These are phyloP conservation scores for Alternaria arborescens DNA, from an alignment of 2,329 filamentous ascomycete species.

Conservation along the genomic window DNA sequence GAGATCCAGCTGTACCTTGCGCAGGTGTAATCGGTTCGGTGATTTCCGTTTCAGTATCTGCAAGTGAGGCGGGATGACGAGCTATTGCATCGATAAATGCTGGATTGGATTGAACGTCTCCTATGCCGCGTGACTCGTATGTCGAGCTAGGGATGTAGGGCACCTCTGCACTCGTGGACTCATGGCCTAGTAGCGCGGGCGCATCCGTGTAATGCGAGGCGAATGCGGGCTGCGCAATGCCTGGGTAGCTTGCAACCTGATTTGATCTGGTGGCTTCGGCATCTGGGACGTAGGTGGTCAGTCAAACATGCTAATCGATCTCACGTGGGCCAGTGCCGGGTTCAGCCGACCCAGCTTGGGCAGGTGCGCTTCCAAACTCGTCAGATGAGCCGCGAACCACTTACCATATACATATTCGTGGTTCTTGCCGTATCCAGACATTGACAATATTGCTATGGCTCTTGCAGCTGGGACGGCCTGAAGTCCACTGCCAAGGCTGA, in stretches of 20 bases:
- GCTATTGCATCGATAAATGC: slow-evolving; percentile 65
- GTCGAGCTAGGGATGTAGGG: slow-evolving; percentile 57
- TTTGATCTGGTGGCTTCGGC: slow-evolving; percentile 69
- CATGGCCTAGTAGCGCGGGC: slow-evolving; percentile 61
- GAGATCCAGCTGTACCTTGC: slow-evolving; percentile 73
- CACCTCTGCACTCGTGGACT: slow-evolving; percentile 55
- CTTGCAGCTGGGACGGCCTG: slow-evolving; percentile 53
- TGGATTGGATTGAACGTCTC: slow-evolving; percentile 58
- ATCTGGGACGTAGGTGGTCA: slow-evolving; percentile 60
- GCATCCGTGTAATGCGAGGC: slow-evolving; percentile 59
- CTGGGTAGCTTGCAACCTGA: slow-evolving; percentile 61
- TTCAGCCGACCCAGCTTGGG: slow-evolving; percentile 47
- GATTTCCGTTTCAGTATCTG: slow-evolving; percentile 63
- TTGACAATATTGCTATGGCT: slow-evolving; percentile 67
- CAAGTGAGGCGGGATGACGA: slow-evolving; percentile 61
- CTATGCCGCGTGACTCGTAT: slow-evolving; percentile 58
- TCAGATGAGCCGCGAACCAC: slow-evolving; percentile 60
- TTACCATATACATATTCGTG: slow-evolving; percentile 83
- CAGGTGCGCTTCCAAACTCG: slow-evolving; percentile 45
- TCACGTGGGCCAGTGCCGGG: slow-evolving; percentile 50
- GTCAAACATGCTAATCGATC: slow-evolving; percentile 50
- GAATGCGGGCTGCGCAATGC: slow-evolving; percentile 60
- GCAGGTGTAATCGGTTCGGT: slow-evolving; percentile 70
- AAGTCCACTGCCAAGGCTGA: slow-evolving; percentile 58
- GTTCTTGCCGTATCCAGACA: slow-evolving; percentile 83